Evolutionary conservation across 1,284 basidiomycete species (phyloP).

Genomic region (Fistulinella cinereoalba): DNA sequence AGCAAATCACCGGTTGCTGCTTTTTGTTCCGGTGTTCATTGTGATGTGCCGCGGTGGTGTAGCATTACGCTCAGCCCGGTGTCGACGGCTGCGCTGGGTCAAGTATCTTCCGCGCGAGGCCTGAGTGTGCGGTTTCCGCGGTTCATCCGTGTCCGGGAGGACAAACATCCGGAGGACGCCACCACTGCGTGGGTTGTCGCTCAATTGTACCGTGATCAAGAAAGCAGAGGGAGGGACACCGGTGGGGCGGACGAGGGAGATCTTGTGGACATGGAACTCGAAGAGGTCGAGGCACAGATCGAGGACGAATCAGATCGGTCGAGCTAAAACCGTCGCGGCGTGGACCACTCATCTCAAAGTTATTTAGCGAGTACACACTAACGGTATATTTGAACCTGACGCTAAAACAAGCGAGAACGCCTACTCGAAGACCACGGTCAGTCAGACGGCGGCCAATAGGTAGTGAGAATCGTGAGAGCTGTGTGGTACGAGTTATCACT

Average conservation of each 20-base stretch:
- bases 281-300: slow-evolving; percentile 30
- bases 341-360: background rate
- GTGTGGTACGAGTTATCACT: slow-evolving; percentile 19
- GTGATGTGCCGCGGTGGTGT: background rate
- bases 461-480: slow-evolving; percentile 17
- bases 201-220: slow-evolving; percentile 66
- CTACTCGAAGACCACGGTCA: background rate
- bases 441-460: slow-evolving; percentile 15
- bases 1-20: slow-evolving; percentile 19
- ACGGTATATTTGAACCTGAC: background rate
- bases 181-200: slow-evolving; percentile 74
- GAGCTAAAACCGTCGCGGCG: background rate
- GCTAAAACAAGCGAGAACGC: slow-evolving; percentile 4
- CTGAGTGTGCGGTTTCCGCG: slow-evolving; percentile 87
- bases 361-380: background rate
- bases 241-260: slow-evolving; percentile 50
- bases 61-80: slow-evolving; percentile 89
- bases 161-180: slow-evolving; percentile 78
- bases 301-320: slow-evolving; percentile 32
- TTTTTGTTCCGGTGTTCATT: slow-evolving; percentile 8
- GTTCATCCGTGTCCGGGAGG: slow-evolving; percentile 77
- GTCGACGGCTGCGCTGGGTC: slow-evolving; percentile 75
- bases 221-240: slow-evolving; percentile 39
- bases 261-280: slow-evolving; percentile 50
- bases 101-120: slow-evolving; percentile 68